phyloP scores from a whole-genome alignment of 1,284 basidiomycete species.

The Boletus nobilissimus region DNA sequence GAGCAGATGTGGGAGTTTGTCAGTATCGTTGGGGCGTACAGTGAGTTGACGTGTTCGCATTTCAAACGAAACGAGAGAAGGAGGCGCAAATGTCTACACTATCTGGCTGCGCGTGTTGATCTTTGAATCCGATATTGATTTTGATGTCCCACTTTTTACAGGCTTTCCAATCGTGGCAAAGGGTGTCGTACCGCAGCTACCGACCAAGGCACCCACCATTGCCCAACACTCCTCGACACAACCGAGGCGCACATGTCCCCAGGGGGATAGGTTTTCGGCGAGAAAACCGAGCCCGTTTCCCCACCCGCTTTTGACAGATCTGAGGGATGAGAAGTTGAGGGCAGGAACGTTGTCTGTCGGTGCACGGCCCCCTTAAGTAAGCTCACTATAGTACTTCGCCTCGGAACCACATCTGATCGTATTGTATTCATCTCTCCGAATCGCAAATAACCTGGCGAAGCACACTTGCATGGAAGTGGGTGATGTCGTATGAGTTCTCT shows the following conservation, averaged over 20 bases:
- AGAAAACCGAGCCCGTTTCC: conserved; percentile 45
- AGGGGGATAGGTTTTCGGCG: conserved; percentile 44
- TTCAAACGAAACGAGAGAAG: no score
- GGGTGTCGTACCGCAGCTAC: conserved; percentile 44
- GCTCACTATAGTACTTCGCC: background rate
- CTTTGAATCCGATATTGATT: background rate
- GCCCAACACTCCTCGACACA: conserved; percentile 32
- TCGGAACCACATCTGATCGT: background rate
- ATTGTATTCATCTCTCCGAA: no score
- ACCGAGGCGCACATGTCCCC: conserved; percentile 41
- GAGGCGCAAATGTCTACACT: no score
- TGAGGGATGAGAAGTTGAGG: conserved; percentile 40
- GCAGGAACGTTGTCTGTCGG: conserved; percentile 41
- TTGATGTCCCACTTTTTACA: conserved; percentile 15
- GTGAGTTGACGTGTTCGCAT: conserved; percentile 22
- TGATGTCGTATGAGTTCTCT: no score
- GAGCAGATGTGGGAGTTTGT: conserved; percentile 51
- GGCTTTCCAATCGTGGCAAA: conserved; percentile 45
- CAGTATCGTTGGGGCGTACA: conserved; percentile 39
- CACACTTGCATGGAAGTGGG: no score
- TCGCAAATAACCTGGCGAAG: no score
- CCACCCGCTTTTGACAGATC: conserved; percentile 46
- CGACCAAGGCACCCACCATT: conserved; percentile 40
- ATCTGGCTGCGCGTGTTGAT: background rate
- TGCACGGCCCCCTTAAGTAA: conserved; percentile 37